Conservation (phyloP, 1,284 basidiomycete genomes). For the Ceratobasidium sp. region DNA sequence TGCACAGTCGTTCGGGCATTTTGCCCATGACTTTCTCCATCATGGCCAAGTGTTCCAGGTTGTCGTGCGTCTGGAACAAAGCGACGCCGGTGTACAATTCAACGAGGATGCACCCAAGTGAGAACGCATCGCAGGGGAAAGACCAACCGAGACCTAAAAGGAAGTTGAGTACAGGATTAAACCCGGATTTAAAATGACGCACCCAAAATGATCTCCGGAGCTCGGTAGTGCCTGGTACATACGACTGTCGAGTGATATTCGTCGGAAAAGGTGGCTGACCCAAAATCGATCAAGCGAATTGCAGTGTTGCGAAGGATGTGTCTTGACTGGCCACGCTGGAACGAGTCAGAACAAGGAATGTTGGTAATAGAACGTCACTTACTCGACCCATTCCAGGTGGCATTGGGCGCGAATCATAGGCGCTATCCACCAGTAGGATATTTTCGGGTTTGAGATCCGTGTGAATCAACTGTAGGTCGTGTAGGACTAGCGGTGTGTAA, state of each 20-base stretch:
- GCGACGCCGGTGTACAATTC: constrained; percentile 98
- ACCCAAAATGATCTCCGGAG: constrained; percentile 99
- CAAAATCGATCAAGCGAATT: constrained; percentile 98
- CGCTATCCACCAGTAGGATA: constrained; percentile 85
- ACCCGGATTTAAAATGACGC: constrained; percentile 47
- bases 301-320: constrained; percentile 85
- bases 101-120: constrained; percentile 96
- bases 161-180: background rate
- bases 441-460: constrained; percentile 99
- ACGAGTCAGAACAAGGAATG: background rate
- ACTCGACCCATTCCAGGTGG: constrained; percentile 38
- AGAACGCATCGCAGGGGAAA: constrained; percentile 98
- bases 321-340: constrained; percentile 52
- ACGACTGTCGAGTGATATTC: constrained; percentile 99
- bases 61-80: constrained; percentile 98
- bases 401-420: constrained; percentile 34
- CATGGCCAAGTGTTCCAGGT: constrained; percentile 99
- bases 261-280: constrained; percentile 95
- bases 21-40: constrained; percentile 99
- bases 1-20: constrained; percentile 86
- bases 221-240: constrained; percentile 96
- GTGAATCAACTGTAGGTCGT: constrained; percentile 89
- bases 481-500: constrained; percentile 69
- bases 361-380: constrained; percentile 7
- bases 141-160: constrained; percentile 90